Conservation (phyloP, 2,329 filamentous ascomycete genomes). For the Hortaea sp. region DNA sequence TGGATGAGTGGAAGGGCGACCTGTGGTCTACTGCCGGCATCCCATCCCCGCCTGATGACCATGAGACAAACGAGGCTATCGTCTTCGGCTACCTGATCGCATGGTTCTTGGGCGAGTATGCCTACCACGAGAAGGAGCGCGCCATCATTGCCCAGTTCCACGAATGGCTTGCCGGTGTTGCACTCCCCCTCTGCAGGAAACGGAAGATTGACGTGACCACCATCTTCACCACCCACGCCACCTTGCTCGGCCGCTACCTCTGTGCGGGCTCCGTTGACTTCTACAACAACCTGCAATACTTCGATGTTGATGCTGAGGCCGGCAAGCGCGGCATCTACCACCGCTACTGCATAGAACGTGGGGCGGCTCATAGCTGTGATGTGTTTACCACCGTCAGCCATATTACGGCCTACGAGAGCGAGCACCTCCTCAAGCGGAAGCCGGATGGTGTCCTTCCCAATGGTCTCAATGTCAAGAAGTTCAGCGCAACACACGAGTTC, state of each 20-base stretch:
- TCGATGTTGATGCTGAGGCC: slow-evolving; percentile 92
- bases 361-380: slow-evolving; percentile 81
- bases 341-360: slow-evolving; percentile 94
- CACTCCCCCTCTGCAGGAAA: slow-evolving; percentile 83
- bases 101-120: slow-evolving; percentile 98
- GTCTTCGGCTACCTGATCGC: slow-evolving; percentile 95
- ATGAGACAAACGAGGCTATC: slow-evolving; percentile 94
- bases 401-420: slow-evolving; percentile 96
- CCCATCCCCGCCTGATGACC: slow-evolving; percentile 81
- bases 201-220: slow-evolving; percentile 92
- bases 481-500: slow-evolving; percentile 96
- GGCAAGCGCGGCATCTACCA: slow-evolving; percentile 98
- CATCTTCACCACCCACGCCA: slow-evolving; percentile 97
- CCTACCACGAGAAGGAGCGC: slow-evolving; percentile 80
- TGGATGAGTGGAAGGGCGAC: slow-evolving; percentile 96
- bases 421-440: slow-evolving; percentile 94
- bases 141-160: slow-evolving; percentile 98
- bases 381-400: slow-evolving; percentile 98
- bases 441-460: slow-evolving; percentile 95
- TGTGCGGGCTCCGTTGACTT: slow-evolving; percentile 97
- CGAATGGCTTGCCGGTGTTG: slow-evolving; percentile 95
- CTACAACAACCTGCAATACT: slow-evolving; percentile 96
- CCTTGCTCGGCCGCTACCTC: slow-evolving; percentile 86
- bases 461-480: slow-evolving; percentile 95
- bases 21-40: slow-evolving; percentile 89